A percentile compares a stretch with the other conserved stretches of the same genome.
phyloP scores from a whole-genome alignment of 2,329 filamentous ascomycete genomes.

The Calonectria hongkongensis region DNA sequence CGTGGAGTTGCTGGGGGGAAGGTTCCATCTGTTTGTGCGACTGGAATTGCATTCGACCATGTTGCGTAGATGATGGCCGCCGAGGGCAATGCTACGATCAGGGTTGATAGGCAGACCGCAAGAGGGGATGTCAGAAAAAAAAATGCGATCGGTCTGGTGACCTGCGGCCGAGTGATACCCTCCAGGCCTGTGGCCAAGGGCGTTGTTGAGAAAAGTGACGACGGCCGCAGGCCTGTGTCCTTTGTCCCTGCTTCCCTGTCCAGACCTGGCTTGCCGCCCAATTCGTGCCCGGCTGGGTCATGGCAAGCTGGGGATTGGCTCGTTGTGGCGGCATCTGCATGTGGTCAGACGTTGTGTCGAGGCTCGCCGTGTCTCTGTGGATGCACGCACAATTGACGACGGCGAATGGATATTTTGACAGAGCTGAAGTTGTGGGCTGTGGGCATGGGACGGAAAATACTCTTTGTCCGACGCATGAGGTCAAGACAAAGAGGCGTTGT shows the following conservation, averaged over 20 bases:
- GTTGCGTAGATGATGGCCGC: constrained; percentile 27
- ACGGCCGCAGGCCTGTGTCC: constrained; percentile 27
- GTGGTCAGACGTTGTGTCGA: constrained; percentile 52
- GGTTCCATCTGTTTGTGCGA: constrained; percentile 53
- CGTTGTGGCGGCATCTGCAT: constrained; percentile 45
- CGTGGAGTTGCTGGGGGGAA: constrained; percentile 53
- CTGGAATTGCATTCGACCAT: constrained; percentile 41
- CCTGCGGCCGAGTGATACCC: constrained; percentile 40
- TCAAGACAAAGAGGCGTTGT: constrained; percentile 35
- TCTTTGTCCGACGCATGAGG: constrained; percentile 26
- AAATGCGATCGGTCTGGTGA: constrained; percentile 43
- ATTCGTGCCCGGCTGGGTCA: constrained; percentile 50
- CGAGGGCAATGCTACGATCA: constrained; percentile 43
- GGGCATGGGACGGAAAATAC: constrained; percentile 29
- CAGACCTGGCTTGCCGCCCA: constrained; percentile 45
- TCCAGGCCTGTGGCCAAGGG: constrained; percentile 32
- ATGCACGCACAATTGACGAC: constrained; percentile 41
- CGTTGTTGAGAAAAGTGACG: constrained; percentile 35
- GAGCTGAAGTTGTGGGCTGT: constrained; percentile 24
- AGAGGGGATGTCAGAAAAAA: constrained; percentile 19
- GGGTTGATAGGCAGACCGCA: constrained; percentile 9
- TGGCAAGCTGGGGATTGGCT: constrained; percentile 44
- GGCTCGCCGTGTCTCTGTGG: constrained; percentile 42
- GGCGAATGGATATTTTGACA: constrained; percentile 25
- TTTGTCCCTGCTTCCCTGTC: constrained; percentile 40